These are phyloP conservation scores for Suillus variegatus DNA, from an alignment of 768 basidiomycete species.

Conservation along the genomic window DNA sequence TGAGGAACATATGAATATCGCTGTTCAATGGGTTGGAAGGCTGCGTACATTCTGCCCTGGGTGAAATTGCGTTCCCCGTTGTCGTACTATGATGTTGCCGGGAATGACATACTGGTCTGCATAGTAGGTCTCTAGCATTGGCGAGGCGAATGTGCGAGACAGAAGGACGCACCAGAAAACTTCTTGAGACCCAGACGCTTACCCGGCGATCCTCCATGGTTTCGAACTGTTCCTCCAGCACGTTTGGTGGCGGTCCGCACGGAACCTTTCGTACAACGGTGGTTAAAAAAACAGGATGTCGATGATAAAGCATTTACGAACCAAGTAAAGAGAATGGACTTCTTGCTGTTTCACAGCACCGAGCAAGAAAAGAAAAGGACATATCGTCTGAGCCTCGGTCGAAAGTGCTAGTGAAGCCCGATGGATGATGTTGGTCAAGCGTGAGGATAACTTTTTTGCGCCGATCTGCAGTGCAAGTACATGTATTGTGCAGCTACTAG, in stretches of 20 bases:
- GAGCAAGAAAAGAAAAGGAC: conserved; percentile 40
- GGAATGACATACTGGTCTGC: conserved; percentile 90
- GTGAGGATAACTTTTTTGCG: conserved; percentile 2
- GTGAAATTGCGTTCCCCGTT: conserved; percentile 91
- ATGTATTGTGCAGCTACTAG: neutral
- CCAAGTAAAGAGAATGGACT: conserved; percentile 54
- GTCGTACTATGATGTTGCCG: conserved; percentile 95
- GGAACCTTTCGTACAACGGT: conserved; percentile 43
- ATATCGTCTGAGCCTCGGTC: conserved; percentile 8
- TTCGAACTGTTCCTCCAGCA: conserved; percentile 91
- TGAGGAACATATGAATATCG: conserved; percentile 32
- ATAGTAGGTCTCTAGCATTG: conserved; percentile 12
- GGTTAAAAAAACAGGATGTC: conserved; percentile 7
- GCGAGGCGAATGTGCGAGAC: conserved; percentile 6
- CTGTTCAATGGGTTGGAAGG: conserved; percentile 3
- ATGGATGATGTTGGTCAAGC: neutral
- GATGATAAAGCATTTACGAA: conserved; percentile 9
- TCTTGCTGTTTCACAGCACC: conserved; percentile 36
- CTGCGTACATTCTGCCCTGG: conserved; percentile 86
- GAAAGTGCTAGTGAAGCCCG: neutral
- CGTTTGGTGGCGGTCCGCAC: conserved; percentile 95
- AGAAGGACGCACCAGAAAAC: conserved; percentile 72
- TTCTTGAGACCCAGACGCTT: conserved; percentile 95
- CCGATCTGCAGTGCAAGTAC: neutral
- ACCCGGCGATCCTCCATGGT: conserved; percentile 91